A percentile compares a stretch with the other conserved stretches of the same genome.
Evolutionary conservation across 208 protist genomes (phyloP).

Genomic region (Angomonas ambiguus): DNA sequence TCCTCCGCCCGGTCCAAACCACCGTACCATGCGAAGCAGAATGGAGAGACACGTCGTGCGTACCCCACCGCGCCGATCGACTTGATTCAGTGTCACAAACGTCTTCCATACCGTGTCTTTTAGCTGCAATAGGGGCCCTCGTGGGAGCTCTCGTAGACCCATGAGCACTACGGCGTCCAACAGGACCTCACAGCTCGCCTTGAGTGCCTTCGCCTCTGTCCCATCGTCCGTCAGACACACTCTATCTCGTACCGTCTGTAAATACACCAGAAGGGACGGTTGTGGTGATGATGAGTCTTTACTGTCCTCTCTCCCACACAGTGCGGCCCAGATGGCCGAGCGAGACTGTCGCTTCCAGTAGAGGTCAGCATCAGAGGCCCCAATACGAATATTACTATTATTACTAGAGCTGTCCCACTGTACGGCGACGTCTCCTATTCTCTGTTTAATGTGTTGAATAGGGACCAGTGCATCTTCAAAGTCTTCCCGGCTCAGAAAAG

Average conservation of each 20-base stretch:
- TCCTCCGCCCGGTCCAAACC: no score
- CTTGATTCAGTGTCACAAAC: conserved; percentile 16
- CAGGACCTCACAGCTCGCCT: background rate
- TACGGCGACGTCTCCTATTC: background rate
- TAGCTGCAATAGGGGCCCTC: background rate
- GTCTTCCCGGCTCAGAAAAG: background rate
- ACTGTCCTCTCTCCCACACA: background rate
- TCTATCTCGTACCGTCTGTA: background rate
- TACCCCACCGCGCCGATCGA: conserved; percentile 21
- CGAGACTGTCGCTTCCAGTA: background rate
- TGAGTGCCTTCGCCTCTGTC: conserved; percentile 9
- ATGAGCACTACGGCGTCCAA: background rate
- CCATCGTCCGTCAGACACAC: conserved; percentile 2
- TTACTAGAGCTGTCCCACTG: background rate
- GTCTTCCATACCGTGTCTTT: conserved; percentile 11
- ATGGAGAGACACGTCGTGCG: conserved; percentile 32
- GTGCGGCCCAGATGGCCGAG: background rate
- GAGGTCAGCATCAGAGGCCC: no score
- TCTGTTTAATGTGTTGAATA: background rate
- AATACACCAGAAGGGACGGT: background rate
- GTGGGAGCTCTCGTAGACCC: background rate
- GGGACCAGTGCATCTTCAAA: background rate
- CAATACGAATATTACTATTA: no score
- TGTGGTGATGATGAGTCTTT: background rate
- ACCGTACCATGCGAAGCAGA: conserved; percentile 18